Percentiles rank a stretch among this genome's conserved stretches.
These are phyloP conservation scores for Aegilops longissima DNA, from an alignment of 176 grass and related monocot genomes.

Conservation along the genomic window DNA sequence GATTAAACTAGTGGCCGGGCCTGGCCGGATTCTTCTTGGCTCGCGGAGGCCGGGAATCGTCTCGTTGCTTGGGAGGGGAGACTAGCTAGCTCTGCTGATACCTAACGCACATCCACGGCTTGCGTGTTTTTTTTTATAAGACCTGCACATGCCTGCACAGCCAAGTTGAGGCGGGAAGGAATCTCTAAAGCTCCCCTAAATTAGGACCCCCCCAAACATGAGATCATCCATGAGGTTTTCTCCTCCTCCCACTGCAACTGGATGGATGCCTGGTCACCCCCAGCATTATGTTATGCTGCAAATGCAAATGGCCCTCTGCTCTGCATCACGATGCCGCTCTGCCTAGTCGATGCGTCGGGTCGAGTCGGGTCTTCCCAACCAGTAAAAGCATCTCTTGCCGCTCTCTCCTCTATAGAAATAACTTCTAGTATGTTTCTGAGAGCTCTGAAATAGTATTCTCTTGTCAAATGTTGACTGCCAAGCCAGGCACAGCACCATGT, in stretches of 20 bases:
- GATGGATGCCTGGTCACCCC: background rate
- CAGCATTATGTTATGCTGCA: background rate
- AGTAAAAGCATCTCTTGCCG: background rate
- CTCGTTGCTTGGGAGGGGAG: conserved; percentile 39
- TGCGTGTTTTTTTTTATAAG: conserved; percentile 36
- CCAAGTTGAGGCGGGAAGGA: conserved; percentile 41
- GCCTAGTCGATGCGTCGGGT: background rate
- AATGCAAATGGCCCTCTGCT: background rate
- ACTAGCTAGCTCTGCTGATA: conserved; percentile 14
- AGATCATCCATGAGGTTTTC: conserved; percentile 20
- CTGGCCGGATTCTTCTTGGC: conserved; percentile 20
- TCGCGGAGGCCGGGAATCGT: conserved; percentile 37
- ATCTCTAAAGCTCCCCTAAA: conserved; percentile 13
- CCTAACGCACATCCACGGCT: conserved; percentile 17
- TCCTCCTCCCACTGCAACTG: conserved; percentile 8
- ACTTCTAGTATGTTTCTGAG: background rate
- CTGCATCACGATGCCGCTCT: background rate
- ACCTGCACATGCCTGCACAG: conserved; percentile 39
- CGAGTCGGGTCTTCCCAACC: background rate
- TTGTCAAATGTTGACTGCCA: background rate
- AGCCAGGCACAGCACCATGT: background rate
- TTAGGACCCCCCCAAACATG: conserved; percentile 23
- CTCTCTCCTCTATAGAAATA: background rate
- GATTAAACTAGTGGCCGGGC: conserved; percentile 10
- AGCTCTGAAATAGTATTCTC: background rate